Conservation (phyloP, 2,329 filamentous ascomycete genomes). For the Phialophora chinensis region DNA sequence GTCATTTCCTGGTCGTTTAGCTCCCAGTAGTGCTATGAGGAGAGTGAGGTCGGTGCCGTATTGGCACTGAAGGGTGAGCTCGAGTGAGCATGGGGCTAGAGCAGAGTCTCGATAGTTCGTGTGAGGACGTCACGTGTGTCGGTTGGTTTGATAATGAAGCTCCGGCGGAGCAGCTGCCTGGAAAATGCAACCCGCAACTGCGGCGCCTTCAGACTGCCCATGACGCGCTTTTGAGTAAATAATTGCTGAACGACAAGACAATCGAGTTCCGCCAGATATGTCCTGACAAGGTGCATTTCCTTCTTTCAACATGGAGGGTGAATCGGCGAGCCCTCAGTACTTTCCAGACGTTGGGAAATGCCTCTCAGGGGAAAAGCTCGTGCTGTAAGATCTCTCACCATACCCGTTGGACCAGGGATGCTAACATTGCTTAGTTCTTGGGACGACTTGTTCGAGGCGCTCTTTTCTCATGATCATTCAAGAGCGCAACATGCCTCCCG, state of each 20-base stretch:
- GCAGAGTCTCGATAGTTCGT: not conserved
- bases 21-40: not conserved
- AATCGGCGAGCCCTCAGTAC: slow-evolving; percentile 30
- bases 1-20: not conserved
- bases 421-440: slow-evolving; percentile 34
- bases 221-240: slow-evolving; percentile 20
- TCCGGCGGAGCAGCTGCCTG: not conserved
- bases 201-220: slow-evolving; percentile 13
- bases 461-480: slow-evolving; percentile 30
- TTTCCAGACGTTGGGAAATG: slow-evolving; percentile 44
- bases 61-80: not conserved
- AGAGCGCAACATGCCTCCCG: slow-evolving; percentile 19
- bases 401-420: not conserved
- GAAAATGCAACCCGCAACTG: not conserved
- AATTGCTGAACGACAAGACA: slow-evolving; percentile 2
- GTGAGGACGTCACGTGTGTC: not conserved
- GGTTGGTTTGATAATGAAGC: not conserved
- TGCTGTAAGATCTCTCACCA: slow-evolving; percentile 25
- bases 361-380: slow-evolving; percentile 31
- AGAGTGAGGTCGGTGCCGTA: not conserved
- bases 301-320: slow-evolving; percentile 28
- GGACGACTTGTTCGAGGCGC: slow-evolving; percentile 34
- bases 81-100: not conserved
- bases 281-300: slow-evolving; percentile 28
- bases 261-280: slow-evolving; percentile 12